These are phyloP conservation scores for Erodium maritimum DNA, from an alignment of 345 rosid species.

Conservation along the genomic window DNA sequence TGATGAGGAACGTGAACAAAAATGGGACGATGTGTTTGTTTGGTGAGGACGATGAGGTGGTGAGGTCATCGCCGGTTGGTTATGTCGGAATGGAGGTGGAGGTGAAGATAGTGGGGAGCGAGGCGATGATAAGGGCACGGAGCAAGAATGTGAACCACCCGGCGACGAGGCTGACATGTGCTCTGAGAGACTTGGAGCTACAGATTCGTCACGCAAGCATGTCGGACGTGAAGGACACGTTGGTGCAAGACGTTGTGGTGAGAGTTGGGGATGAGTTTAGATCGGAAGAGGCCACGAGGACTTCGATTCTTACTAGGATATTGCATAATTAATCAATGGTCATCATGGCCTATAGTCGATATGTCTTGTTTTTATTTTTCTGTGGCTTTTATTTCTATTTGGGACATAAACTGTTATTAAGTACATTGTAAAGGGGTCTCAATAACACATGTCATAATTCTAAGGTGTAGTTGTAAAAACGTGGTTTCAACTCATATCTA, in stretches of 20 bases:
- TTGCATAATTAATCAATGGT: background rate
- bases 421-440: no score
- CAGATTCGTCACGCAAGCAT: constrained; percentile 37
- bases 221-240: constrained; percentile 23
- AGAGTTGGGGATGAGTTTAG: constrained; percentile 21
- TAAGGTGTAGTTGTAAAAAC: no score
- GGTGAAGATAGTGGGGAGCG: constrained; percentile 42
- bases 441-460: no score
- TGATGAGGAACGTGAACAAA: background rate
- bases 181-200: constrained; percentile 30
- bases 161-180: constrained; percentile 34
- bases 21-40: background rate
- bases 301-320: constrained; percentile 5
- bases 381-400: no score
- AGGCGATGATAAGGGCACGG: constrained; percentile 35
- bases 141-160: constrained; percentile 33
- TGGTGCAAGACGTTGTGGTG: constrained; percentile 41
- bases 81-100: constrained; percentile 22
- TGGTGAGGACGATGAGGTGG: background rate
- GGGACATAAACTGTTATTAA: no score
- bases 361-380: no score
- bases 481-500: no score
- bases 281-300: constrained; percentile 6
- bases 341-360: no score
- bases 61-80: background rate